phyloP scores from a whole-genome alignment of 2,329 filamentous ascomycete genomes.

The Elsinoe ampelina region DNA sequence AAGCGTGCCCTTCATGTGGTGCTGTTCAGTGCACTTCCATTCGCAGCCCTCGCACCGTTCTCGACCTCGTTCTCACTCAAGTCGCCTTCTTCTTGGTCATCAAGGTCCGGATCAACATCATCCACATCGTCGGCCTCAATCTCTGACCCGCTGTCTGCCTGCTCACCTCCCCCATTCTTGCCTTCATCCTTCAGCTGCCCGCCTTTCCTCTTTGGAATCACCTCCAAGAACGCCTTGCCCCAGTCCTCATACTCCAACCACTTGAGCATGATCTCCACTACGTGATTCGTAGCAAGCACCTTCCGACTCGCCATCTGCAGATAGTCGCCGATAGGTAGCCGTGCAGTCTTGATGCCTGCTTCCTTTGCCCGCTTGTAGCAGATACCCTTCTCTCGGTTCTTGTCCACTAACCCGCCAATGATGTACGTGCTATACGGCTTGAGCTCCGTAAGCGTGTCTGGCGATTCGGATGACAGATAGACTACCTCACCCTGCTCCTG shows the following conservation, averaged over 20 bases:
- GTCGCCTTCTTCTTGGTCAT: slow-evolving; percentile 5
- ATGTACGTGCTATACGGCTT: slow-evolving; percentile 87
- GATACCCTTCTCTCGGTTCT: slow-evolving; percentile 89
- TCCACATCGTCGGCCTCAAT: slow-evolving; percentile 11
- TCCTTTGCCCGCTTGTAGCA: slow-evolving; percentile 75
- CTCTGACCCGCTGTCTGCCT: slow-evolving; percentile 14
- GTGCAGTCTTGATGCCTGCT: slow-evolving; percentile 73
- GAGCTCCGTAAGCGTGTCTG: slow-evolving; percentile 69
- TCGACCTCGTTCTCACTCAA: slow-evolving; percentile 8
- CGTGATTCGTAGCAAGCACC: slow-evolving; percentile 89
- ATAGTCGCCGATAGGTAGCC: slow-evolving; percentile 89
- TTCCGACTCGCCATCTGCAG: slow-evolving; percentile 81
- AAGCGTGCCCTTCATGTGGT: background rate
- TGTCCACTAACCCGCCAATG: slow-evolving; percentile 88
- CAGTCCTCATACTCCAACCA: slow-evolving; percentile 89
- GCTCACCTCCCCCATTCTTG: slow-evolving; percentile 14
- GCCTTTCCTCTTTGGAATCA: slow-evolving; percentile 86
- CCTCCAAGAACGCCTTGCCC: slow-evolving; percentile 77
- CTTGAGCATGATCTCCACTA: slow-evolving; percentile 89
- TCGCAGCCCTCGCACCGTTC: background rate
- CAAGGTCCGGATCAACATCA: slow-evolving; percentile 15
- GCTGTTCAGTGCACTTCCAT: background rate
- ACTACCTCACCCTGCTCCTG: slow-evolving; percentile 51
- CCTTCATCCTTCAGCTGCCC: slow-evolving; percentile 44
- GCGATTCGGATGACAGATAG: slow-evolving; percentile 88